These are phyloP conservation scores for Wallacemonas rigidus DNA, from an alignment of 208 protist genomes.

Conservation along the genomic window DNA sequence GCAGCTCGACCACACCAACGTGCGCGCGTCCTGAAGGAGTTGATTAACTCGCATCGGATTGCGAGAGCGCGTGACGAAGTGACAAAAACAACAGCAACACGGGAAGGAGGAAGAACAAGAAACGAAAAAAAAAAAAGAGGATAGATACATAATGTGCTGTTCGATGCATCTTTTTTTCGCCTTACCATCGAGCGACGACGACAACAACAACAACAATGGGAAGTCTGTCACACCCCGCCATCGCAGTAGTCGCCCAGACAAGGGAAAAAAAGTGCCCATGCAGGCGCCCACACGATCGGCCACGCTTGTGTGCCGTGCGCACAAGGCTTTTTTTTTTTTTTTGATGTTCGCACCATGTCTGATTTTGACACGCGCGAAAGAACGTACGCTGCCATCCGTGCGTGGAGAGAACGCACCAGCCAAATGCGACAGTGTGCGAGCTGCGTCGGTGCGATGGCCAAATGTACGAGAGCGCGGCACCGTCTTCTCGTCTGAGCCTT, in stretches of 20 bases:
- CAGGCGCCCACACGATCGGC: too few relatives aligned
- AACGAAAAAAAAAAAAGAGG: constrained; percentile 12
- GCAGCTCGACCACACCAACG: neutral
- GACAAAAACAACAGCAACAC: constrained; percentile 10
- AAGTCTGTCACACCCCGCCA: neutral
- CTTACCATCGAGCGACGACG: neutral
- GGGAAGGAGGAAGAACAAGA: neutral
- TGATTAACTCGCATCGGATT: neutral
- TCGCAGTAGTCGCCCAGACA: too few relatives aligned
- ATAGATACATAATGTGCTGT: too few relatives aligned
- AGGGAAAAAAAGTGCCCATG: too few relatives aligned
- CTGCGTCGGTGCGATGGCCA: too few relatives aligned
- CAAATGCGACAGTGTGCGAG: too few relatives aligned
- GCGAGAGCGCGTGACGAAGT: constrained; percentile 5
- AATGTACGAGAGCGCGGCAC: too few relatives aligned
- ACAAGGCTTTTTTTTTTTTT: neutral
- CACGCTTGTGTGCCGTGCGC: neutral
- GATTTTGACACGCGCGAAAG: neutral
- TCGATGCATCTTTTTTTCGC: neutral
- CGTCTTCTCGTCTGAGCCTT: too few relatives aligned
- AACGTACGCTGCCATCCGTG: neutral
- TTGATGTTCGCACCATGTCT: neutral
- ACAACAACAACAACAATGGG: neutral
- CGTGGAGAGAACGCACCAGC: too few relatives aligned
- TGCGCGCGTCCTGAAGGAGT: neutral